Percentiles rank a stretch among this genome's conserved stretches.
These are phyloP conservation scores for Debaryomyces robertsiae DNA, from an alignment of 1,139 yeast species.

Conservation along the genomic window DNA sequence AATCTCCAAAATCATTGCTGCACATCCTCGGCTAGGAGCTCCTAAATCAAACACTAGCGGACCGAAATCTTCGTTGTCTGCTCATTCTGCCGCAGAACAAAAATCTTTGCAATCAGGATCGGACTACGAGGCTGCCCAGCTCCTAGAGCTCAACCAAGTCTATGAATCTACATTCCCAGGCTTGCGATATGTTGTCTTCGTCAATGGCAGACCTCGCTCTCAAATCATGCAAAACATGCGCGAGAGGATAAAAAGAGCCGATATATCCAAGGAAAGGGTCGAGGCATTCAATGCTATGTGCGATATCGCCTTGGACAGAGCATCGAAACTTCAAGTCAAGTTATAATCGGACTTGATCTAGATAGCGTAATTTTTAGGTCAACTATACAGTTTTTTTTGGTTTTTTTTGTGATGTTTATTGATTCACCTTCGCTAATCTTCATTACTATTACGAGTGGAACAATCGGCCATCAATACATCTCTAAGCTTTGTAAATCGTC, in stretches of 20 bases:
- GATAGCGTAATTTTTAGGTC: too few species aligned
- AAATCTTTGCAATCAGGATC: constrained; percentile 52
- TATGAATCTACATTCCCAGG: constrained; percentile 82
- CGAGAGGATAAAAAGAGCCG: constrained; percentile 55
- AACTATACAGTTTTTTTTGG: too few species aligned
- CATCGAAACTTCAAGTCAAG: constrained; percentile 42
- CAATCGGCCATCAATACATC: too few species aligned
- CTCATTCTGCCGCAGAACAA: constrained; percentile 74
- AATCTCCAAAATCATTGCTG: constrained; percentile 62
- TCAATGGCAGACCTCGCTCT: constrained; percentile 73
- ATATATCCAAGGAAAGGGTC: constrained; percentile 54
- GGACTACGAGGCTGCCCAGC: constrained; percentile 49
- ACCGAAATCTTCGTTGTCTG: constrained; percentile 49
- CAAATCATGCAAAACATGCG: constrained; percentile 69
- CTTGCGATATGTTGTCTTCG: constrained; percentile 85
- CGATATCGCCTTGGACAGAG: constrained; percentile 83
- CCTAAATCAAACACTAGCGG: constrained; percentile 40
- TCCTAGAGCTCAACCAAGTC: constrained; percentile 54
- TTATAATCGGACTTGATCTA: not conserved
- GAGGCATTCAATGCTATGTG: constrained; percentile 86
- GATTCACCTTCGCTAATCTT: too few species aligned
- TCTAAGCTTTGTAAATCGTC: too few species aligned
- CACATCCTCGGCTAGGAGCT: constrained; percentile 89
- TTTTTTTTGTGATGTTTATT: too few species aligned
- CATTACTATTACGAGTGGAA: too few species aligned